phyloP scores from a whole-genome alignment of 306 rosid genomes.

The Prunus davidiana region DNA sequence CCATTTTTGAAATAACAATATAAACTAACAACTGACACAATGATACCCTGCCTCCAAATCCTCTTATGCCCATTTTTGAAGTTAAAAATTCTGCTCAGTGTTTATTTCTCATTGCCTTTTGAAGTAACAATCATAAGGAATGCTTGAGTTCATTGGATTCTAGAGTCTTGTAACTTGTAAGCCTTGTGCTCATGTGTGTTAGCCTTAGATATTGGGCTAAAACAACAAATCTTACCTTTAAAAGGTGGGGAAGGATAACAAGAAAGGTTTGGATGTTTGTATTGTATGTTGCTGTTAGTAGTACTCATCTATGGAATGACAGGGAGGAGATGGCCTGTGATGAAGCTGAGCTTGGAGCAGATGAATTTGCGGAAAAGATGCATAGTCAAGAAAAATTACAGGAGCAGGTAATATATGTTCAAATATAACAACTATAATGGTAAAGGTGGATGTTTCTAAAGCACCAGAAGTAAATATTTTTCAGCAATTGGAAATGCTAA shows the following conservation, averaged over 20 bases:
- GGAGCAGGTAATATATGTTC: conserved; percentile 46
- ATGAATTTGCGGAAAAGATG: conserved; percentile 64
- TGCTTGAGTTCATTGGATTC: not conserved
- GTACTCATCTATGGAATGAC: conserved; percentile 24
- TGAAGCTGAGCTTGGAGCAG: conserved; percentile 81
- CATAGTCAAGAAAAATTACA: conserved; percentile 43
- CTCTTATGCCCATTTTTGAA: not conserved
- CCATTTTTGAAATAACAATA: no score
- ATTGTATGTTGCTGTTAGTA: conserved; percentile 1
- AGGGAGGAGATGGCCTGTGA: conserved; percentile 92
- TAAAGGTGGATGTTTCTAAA: conserved; percentile 23
- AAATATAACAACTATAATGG: not conserved
- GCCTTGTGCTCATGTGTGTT: not conserved
- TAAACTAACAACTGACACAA: no score
- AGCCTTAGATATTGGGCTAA: not conserved
- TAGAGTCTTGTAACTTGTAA: not conserved
- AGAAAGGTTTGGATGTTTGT: not conserved
- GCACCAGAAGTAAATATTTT: conserved; percentile 2
- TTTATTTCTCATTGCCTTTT: not conserved
- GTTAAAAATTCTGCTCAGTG: not conserved
- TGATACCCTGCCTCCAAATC: conserved; percentile 6
- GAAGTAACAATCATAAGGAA: not conserved
- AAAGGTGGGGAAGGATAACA: not conserved
- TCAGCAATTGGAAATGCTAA: conserved; percentile 89
- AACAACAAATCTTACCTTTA: not conserved